Evolutionary conservation across 106 monocot species (phyloP).

Genomic region (Ottelia alismoides): DNA sequence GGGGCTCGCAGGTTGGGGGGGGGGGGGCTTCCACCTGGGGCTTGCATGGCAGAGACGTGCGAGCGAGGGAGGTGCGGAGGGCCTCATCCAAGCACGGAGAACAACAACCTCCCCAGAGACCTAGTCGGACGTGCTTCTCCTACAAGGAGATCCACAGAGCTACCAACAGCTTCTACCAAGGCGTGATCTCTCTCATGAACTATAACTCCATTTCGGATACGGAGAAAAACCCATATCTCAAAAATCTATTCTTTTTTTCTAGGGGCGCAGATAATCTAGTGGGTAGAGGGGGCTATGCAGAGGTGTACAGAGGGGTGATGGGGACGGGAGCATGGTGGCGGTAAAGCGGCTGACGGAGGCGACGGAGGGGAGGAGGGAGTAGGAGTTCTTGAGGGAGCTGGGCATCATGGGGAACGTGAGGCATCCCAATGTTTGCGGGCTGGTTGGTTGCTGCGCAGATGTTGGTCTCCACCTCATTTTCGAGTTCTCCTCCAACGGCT

Average conservation of each 20-base stretch:
- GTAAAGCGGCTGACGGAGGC: constrained; percentile 30
- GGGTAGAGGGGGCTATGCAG: constrained; percentile 49
- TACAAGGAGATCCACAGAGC: constrained; percentile 36
- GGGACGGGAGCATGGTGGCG: constrained; percentile 38
- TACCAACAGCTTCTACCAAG: constrained; percentile 47
- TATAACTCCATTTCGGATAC: neutral
- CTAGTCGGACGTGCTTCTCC: constrained; percentile 44
- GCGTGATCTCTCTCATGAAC: constrained; percentile 6
- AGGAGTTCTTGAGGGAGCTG: constrained; percentile 55
- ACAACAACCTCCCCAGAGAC: constrained; percentile 12
- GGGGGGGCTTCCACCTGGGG: too few relatives aligned
- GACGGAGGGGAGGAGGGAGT: constrained; percentile 46
- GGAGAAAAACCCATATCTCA: neutral
- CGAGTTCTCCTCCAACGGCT: constrained; percentile 48
- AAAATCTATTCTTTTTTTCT: neutral
- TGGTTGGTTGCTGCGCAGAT: constrained; percentile 59
- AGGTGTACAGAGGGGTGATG: constrained; percentile 53
- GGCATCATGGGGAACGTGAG: constrained; percentile 42
- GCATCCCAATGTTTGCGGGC: constrained; percentile 40
- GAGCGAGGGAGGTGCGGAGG: too few relatives aligned
- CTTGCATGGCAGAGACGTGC: too few relatives aligned
- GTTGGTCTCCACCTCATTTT: constrained; percentile 42
- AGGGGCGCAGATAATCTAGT: constrained; percentile 64
- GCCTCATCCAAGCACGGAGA: too few relatives aligned
- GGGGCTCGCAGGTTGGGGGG: too few relatives aligned